phyloP scores from a whole-genome alignment of 139 green algal genomes.

The Raphidocelis subcapitata region DNA sequence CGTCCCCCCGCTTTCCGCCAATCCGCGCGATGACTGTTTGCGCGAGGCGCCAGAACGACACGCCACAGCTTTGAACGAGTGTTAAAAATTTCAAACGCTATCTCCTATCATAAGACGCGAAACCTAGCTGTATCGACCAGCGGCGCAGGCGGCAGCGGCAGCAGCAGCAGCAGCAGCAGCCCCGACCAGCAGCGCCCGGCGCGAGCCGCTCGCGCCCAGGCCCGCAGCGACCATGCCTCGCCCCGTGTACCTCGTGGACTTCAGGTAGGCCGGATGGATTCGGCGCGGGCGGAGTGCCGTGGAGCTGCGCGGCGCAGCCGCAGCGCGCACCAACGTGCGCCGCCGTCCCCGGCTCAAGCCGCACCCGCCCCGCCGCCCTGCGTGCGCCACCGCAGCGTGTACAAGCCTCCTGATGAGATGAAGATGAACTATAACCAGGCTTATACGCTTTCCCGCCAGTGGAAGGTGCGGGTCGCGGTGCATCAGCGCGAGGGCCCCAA shows the following conservation, averaged over 20 bases:
- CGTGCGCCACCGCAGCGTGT: constrained; percentile 23
- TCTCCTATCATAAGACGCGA: not conserved
- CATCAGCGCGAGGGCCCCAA: no score
- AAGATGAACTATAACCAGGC: constrained; percentile 24
- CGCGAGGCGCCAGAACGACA: not conserved
- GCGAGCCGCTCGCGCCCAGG: not conserved
- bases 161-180: not conserved
- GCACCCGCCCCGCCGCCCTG: no score
- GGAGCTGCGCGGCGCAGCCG: no score
- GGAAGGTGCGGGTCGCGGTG: constrained; percentile 26
- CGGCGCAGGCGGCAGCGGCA: not conserved
- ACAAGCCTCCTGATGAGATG: constrained; percentile 31
- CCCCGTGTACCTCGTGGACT: constrained; percentile 77
- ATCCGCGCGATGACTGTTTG: no score
- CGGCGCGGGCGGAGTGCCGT: no score
- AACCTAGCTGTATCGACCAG: not conserved
- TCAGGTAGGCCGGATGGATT: constrained; percentile 47
- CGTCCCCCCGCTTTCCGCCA: no score
- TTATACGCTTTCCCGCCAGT: constrained; percentile 19
- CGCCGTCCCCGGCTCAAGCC: constrained; percentile 54
- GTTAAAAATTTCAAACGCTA: not conserved
- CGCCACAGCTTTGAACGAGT: not conserved
- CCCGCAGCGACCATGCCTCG: not conserved
- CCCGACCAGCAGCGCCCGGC: not conserved
- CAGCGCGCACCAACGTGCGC: not conserved